Evolutionary conservation across 768 basidiomycete genomes (phyloP).

Genomic region (Lactifluus piperatus): DNA sequence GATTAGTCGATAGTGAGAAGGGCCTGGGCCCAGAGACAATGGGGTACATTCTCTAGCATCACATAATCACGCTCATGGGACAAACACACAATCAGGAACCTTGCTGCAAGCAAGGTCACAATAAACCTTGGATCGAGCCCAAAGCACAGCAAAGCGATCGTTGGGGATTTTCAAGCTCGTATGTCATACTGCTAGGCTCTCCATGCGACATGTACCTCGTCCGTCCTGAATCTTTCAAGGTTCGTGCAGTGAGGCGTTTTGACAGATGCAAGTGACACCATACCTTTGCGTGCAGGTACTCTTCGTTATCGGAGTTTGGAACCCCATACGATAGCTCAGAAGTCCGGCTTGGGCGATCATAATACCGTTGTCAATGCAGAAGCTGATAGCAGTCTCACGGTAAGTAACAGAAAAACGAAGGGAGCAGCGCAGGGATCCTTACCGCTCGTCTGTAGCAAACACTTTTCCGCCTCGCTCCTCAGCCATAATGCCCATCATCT

Average conservation of each 20-base stretch:
- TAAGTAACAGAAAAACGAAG: background rate
- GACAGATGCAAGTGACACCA: conserved; percentile 12
- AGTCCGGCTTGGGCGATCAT: conserved; percentile 99
- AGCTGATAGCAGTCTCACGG: conserved; percentile 32
- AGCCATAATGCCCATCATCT: conserved; percentile 99
- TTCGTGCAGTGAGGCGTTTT: background rate
- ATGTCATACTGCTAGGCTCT: conserved; percentile 37
- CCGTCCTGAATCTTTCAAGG: conserved; percentile 74
- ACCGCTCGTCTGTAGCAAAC: conserved; percentile 96
- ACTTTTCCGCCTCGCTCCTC: conserved; percentile 79
- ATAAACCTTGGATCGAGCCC: too few species aligned
- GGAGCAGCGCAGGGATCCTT: conserved; percentile 18
- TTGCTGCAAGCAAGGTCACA: too few species aligned
- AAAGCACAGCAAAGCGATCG: background rate
- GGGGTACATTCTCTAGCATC: too few species aligned
- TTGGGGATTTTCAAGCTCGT: too few species aligned
- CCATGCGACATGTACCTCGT: conserved; percentile 91
- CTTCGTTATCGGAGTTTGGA: conserved; percentile 62
- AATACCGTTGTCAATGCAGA: conserved; percentile 98
- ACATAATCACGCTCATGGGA: too few species aligned
- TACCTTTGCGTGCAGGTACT: conserved; percentile 91
- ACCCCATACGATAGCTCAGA: conserved; percentile 86
- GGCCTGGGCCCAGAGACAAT: too few species aligned
- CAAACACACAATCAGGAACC: too few species aligned
- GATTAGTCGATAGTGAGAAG: too few species aligned